Base-by-base conservation (phyloP, 257 asterid species). In the Linaria vulgaris region DNA sequence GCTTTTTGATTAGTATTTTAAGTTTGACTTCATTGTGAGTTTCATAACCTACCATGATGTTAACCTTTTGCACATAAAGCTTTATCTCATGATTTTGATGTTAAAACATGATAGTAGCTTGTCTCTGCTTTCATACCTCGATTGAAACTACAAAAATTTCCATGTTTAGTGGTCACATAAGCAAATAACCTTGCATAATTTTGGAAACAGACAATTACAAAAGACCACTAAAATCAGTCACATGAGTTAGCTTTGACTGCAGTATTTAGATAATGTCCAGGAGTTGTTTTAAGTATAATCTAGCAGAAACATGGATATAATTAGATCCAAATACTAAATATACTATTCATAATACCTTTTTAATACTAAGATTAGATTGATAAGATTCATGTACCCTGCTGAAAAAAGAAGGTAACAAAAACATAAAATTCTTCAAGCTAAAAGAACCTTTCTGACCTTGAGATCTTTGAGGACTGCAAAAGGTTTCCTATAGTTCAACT, bases 401-500 rank as follows among this genome's bases (percentile, higher is more conserved):
- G 63, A 70, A 56, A 61, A 62, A 63, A 31, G 61, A 66, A 60
- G 45, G 47, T 24, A 44, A 55, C 61, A 63, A 56, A 55, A 55
- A 55, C 70, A 75, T 74, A 67, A 74, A 77, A 67, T 50, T 44
- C 46, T 16, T 47, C 52, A 53, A 55, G 44, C 45, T n/a, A n/a
- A n/a, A n/a, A n/a, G n/a, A n/a, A 59, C 43, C 64, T 19, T 20
- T 21, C 12, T 59, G 46, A 47, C 57, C 14, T 39, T 24, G 63
- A 61, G 62, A 3, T 49, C 30, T 11, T 55, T 43, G 53, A 17
- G 5, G 46, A 53, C 69, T 63, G 67, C 75, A 59, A 20, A 63
- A 67, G n/a, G 57, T 68, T 58, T 63, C 74, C 74, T 74, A 78
- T 67, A 74, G 49, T 71, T 50, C 80, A 74, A 51, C 41, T 34